Base-by-base conservation (phyloP, 495 filamentous ascomycete genomes). In the Aspergillus wentii region DNA sequence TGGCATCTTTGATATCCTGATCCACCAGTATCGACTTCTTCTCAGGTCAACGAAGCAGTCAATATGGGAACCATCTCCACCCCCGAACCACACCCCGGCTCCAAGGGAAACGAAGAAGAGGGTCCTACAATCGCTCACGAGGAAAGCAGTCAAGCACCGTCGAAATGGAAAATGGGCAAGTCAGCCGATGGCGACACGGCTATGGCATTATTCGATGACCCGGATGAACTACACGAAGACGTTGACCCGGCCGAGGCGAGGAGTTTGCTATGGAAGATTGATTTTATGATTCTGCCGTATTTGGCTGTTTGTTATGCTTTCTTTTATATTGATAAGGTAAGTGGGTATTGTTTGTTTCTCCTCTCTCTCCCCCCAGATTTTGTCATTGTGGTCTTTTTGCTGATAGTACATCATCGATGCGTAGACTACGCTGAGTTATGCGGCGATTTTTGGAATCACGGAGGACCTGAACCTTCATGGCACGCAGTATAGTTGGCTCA, bases 221-320 rank as follows among this genome's bases (percentile, higher is more conserved):
- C 55, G 8, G 55, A 64, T 33, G 63, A 64, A 34, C 51, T 66
- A 3, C 59, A 69, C 28, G 73, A 77, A 38, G 55, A 60, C 0
- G 52, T 71, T 25, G 72, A 75, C 31, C 66, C 70, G 0, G 61
- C 47, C 4, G 71, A 76, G 37, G 74, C 69, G 30, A 61, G 49
- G 22, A 64, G 54, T 40, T 32, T 80, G 6, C 54, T 78, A 16
- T 62, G 68, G 56, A 80, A 75, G 49, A 77, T 79, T 36, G 75
- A 78, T 44, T 62, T 67, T 7, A 68, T 71, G 65, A 67, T 69
- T 17, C 17, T 71, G 17, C 67, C 67, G 2, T 66, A 69, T 48
- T 48, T 81, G 15, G 72, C 68, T 3, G 68, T 80, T 25, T 80
- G 72, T 38, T 80, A 79, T 55, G 68, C 67, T 0, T 81, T 80